These are phyloP conservation scores for Aureobasidium uvarum DNA, from an alignment of 2,329 filamentous ascomycete species.

Conservation along the genomic window DNA sequence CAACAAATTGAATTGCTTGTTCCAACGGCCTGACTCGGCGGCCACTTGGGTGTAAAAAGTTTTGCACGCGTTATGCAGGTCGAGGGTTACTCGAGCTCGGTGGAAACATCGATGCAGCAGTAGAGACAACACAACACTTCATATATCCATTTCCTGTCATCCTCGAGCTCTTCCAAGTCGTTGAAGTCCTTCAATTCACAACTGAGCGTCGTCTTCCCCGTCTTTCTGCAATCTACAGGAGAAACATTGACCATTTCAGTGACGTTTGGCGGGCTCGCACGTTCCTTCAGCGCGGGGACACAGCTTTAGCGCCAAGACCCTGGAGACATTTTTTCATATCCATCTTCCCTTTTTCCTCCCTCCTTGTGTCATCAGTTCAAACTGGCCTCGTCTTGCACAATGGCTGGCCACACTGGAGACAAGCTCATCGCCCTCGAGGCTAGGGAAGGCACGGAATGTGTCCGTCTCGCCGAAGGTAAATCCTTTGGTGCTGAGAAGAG, in stretches of 20 bases:
- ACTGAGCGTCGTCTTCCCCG: neutral
- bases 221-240: constrained; percentile 2
- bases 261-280: neutral
- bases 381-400: constrained; percentile 26
- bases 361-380: constrained; percentile 26
- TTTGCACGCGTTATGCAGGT: constrained; percentile 13
- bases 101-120: neutral
- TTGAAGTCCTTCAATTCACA: neutral
- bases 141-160: neutral
- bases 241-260: constrained; percentile 11
- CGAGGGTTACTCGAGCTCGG: neutral
- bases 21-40: constrained; percentile 19
- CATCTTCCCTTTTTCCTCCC: constrained; percentile 21
- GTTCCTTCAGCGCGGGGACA: constrained; percentile 2
- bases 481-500: constrained; percentile 96
- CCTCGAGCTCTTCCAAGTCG: neutral
- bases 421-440: constrained; percentile 79
- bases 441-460: constrained; percentile 69
- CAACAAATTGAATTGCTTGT: constrained; percentile 14
- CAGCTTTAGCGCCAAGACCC: constrained; percentile 20
- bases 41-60: constrained; percentile 17
- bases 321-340: constrained; percentile 20
- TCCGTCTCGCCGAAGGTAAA: constrained; percentile 75
- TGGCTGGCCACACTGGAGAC: constrained; percentile 30
- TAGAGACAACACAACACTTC: neutral